Conservation (phyloP, 1,284 basidiomycete species). For the Stygiomarasmius scandens region DNA sequence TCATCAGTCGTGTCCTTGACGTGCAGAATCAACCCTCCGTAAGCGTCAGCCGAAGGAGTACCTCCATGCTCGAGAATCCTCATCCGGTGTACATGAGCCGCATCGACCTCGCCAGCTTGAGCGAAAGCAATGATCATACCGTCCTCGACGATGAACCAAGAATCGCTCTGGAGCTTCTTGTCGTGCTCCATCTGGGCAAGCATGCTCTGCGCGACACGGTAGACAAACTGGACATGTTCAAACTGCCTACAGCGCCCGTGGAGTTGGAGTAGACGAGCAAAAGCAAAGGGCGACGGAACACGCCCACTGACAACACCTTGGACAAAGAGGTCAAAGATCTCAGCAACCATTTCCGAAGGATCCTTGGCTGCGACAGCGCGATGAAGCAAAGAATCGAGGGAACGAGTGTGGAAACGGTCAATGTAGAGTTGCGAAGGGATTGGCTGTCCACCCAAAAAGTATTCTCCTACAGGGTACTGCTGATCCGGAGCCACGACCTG, state of each 20-base stretch:
- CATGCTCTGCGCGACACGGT: slow-evolving; percentile 70
- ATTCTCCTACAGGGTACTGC: neutral
- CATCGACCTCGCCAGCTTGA: slow-evolving; percentile 77
- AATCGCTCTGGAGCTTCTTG: slow-evolving; percentile 53
- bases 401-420: neutral
- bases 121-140: slow-evolving; percentile 86
- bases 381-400: neutral
- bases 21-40: slow-evolving; percentile 85
- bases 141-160: slow-evolving; percentile 85
- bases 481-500: neutral
- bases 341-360: neutral
- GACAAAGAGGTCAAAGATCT: neutral
- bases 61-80: slow-evolving; percentile 79
- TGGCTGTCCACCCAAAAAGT: neutral
- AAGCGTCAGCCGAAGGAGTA: slow-evolving; percentile 86
- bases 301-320: neutral
- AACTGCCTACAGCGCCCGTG: slow-evolving; percentile 68
- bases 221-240: slow-evolving; percentile 66
- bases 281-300: slow-evolving; percentile 53
- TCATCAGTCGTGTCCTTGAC: slow-evolving; percentile 95
- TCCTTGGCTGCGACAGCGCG: neutral
- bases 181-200: slow-evolving; percentile 47
- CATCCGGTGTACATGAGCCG: slow-evolving; percentile 80
- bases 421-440: neutral
- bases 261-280: slow-evolving; percentile 68